Conservation (phyloP, 1,284 basidiomycete species). For the Athelia sp. region DNA sequence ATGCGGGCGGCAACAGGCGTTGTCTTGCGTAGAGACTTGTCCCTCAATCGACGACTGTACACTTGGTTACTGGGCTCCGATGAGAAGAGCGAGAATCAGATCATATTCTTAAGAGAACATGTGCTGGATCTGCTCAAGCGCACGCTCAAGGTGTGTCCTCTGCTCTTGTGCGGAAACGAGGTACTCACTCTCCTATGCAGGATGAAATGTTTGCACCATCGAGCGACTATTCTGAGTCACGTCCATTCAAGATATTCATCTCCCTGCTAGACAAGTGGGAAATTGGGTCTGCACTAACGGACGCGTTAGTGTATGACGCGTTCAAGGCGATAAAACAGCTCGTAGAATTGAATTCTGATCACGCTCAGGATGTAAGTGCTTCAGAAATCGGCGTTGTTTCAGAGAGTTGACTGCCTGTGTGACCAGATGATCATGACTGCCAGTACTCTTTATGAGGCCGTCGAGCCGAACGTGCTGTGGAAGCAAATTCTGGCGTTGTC, state of each 20-base stretch:
- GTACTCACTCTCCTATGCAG: constrained; percentile 27
- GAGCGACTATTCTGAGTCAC: constrained; percentile 68
- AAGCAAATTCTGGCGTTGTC: constrained; percentile 62
- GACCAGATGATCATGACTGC: constrained; percentile 77
- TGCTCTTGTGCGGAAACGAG: constrained; percentile 6
- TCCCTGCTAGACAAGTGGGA: constrained; percentile 97
- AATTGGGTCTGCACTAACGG: constrained; percentile 81
- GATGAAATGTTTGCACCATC: constrained; percentile 72
- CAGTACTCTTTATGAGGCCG: constrained; percentile 86
- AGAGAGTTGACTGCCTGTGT: background rate
- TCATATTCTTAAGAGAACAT: constrained; percentile 64
- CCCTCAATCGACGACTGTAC: constrained; percentile 89
- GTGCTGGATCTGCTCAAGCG: constrained; percentile 63
- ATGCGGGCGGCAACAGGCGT: constrained; percentile 79
- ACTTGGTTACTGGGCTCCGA: constrained; percentile 87
- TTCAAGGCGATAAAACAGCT: constrained; percentile 68
- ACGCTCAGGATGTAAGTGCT: constrained; percentile 57
- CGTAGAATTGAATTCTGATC: constrained; percentile 43
- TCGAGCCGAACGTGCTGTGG: constrained; percentile 90
- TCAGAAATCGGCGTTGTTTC: constrained; percentile 5
- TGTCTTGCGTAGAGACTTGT: constrained; percentile 88
- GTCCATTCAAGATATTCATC: constrained; percentile 94
- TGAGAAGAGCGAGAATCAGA: constrained; percentile 71
- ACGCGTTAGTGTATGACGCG: constrained; percentile 74
- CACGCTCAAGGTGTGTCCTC: constrained; percentile 57